phyloP scores from a whole-genome alignment of 208 protist genomes.

The Wallacemonas sp. region DNA sequence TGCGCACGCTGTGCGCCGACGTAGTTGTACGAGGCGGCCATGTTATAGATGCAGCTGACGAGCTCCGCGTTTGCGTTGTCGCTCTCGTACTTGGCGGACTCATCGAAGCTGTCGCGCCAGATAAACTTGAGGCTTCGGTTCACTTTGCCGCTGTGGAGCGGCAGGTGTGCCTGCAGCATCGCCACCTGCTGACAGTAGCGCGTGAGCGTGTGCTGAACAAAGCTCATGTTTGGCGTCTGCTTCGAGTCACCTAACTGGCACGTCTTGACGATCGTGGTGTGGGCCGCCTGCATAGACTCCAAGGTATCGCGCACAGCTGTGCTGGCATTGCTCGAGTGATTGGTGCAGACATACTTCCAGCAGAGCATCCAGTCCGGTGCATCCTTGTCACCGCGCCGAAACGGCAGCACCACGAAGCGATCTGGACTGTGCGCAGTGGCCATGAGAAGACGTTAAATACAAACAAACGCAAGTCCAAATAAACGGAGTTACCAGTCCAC shows the following conservation, averaged over 20 bases:
- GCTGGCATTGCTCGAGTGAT: conserved; percentile 70
- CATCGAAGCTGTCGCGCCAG: conserved; percentile 76
- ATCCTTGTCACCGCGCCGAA: conserved; percentile 65
- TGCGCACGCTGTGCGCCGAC: conserved; percentile 45
- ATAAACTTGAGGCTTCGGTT: conserved; percentile 56
- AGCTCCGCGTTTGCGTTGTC: conserved; percentile 73
- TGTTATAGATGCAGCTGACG: conserved; percentile 80
- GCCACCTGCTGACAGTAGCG: conserved; percentile 70
- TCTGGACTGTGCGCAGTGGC: conserved; percentile 49
- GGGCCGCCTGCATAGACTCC: conserved; percentile 61
- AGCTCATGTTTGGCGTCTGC: conserved; percentile 45
- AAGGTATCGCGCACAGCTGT: conserved; percentile 52
- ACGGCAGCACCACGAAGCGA: conserved; percentile 66
- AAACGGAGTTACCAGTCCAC: too few species aligned
- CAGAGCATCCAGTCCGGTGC: conserved; percentile 65
- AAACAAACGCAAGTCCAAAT: too few species aligned
- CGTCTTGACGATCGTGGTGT: conserved; percentile 65
- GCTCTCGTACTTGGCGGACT: conserved; percentile 53
- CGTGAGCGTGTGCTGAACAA: conserved; percentile 63
- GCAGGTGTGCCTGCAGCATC: conserved; percentile 78
- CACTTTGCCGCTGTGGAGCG: conserved; percentile 49
- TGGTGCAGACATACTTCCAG: conserved; percentile 53
- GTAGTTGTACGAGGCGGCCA: conserved; percentile 67
- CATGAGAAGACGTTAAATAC: too few species aligned
- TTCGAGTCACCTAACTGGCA: conserved; percentile 47